Base-by-base conservation (phyloP, 495 filamentous ascomycete genomes). In the Copromyces sp. region DNA sequence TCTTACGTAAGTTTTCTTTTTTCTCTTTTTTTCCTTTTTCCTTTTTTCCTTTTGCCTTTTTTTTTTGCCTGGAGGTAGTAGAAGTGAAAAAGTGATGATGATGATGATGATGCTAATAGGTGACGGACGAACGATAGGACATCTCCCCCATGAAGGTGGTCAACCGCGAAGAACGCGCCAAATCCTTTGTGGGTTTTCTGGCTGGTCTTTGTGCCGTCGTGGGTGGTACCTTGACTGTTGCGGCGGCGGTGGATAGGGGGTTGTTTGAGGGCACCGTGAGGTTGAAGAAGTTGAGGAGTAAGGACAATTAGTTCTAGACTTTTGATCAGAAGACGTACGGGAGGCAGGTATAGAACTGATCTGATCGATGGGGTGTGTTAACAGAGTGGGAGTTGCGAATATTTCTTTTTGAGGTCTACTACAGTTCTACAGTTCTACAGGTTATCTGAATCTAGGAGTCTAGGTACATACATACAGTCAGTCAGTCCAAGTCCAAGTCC, bases 111-210 rank as follows among this genome's bases (percentile, higher is more conserved):
- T 72, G 47, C 45, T 73, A 32, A 68, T n/a, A 65, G 6, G n/a
- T 24, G 24, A 65, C 17, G 53, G 6, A 59, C 70, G 73, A n/a
- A 73, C 32, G 70, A 42, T 73, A 94, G 90, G 95, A 99, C 80
- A 98, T 99, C 82, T 98, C 95, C 3, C 95, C 95, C 39, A 98
- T 99, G 96, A 99, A 98, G 83, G 96, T 99, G 59, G 92, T 99
- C 84, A 99, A 98, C 85, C 89, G 94, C 47, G 95, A 99, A 84
- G 91, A 91, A 74, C 89, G 93, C 24, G 83, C 89, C 20, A 98
- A 98, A 84, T 89, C 90, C 17, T 95, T 98, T 81, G 88, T 92
- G 2, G 91, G 92, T 6, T 98, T 99, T 84, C 77, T 99, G 59
- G 94, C 95, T 2, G 95, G 96, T 68, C 89, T 98, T 8, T 98